Percentiles rank a stretch among this genome's conserved stretches.
These are phyloP conservation scores for Catharanthus roseus DNA, from an alignment of 257 asterid genomes.

Conservation along the genomic window DNA sequence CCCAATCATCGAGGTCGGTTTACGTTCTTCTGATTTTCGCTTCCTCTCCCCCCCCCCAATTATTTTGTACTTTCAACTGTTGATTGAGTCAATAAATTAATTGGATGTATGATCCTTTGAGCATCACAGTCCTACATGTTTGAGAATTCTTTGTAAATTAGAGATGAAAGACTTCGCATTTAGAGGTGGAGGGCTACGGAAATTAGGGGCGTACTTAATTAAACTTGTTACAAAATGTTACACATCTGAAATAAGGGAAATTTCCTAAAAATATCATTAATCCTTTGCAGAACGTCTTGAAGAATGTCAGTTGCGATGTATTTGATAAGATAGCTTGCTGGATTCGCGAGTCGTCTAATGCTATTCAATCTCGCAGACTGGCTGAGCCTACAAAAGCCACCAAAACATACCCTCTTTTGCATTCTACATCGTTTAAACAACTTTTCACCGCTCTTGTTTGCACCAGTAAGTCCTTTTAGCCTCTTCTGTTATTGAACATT, in stretches of 20 bases:
- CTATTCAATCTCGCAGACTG: conserved; percentile 38
- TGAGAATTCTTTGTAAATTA: neutral
- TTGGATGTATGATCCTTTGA: neutral
- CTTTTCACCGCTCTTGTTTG: conserved; percentile 67
- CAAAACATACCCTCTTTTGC: conserved; percentile 49
- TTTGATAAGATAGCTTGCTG: conserved; percentile 60
- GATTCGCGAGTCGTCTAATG: conserved; percentile 57
- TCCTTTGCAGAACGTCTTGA: conserved; percentile 59
- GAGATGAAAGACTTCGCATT: neutral
- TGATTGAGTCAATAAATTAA: neutral
- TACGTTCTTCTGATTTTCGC: neutral
- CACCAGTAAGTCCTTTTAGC: conserved; percentile 56
- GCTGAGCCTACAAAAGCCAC: conserved; percentile 34
- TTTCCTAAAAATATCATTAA: neutral
- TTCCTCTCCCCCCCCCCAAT: no score
- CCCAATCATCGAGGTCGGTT: conserved; percentile 44
- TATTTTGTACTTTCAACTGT: neutral
- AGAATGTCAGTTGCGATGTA: conserved; percentile 50
- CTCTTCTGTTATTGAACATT: neutral
- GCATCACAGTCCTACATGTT: neutral
- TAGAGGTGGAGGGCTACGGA: neutral
- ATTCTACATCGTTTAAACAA: conserved; percentile 41
- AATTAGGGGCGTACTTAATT: neutral
- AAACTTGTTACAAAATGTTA: no score
- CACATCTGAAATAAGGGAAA: neutral